phyloP scores from a whole-genome alignment of 441 rosid genomes.

The Codiaeum variegatum region DNA sequence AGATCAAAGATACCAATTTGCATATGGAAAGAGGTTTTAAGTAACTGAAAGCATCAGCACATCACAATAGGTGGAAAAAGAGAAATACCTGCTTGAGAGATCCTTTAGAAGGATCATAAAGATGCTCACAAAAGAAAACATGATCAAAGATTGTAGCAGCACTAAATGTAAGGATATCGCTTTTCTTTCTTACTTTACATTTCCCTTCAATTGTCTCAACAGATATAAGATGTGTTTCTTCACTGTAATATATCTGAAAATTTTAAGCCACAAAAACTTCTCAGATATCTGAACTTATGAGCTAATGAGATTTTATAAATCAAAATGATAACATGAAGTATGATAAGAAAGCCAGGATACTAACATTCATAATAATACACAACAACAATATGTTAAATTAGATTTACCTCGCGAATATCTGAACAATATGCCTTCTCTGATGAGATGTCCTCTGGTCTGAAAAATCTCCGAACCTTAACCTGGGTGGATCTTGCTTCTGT shows the following conservation, averaged over 20 bases:
- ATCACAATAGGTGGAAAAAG: conserved; percentile 8
- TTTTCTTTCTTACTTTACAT: conserved; percentile 73
- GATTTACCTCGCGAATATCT: conserved; percentile 71
- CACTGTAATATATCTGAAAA: conserved; percentile 67
- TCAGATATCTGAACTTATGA: not conserved
- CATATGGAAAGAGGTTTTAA: not conserved
- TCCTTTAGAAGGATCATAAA: conserved; percentile 59
- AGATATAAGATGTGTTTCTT: conserved; percentile 36
- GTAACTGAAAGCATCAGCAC: not conserved
- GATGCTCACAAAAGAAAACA: conserved; percentile 64
- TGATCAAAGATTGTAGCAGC: conserved; percentile 50
- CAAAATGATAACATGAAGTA: not conserved
- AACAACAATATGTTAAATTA: not conserved
- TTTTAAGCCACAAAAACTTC: conserved; percentile 11
- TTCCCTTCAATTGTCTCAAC: conserved; percentile 53
- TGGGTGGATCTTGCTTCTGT: conserved; percentile 34
- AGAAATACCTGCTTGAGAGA: conserved; percentile 61
- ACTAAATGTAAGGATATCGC: conserved; percentile 43
- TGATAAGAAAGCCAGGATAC: not conserved
- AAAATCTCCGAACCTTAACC: conserved; percentile 60
- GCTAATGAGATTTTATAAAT: not conserved
- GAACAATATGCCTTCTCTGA: conserved; percentile 69
- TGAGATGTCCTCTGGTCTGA: conserved; percentile 82
- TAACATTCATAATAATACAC: not conserved
- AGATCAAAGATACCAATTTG: conserved; percentile 5